A percentile compares a stretch with the other conserved stretches of the same genome.
phyloP scores from a whole-genome alignment of 306 rosid species.

The Quercus variabilis region DNA sequence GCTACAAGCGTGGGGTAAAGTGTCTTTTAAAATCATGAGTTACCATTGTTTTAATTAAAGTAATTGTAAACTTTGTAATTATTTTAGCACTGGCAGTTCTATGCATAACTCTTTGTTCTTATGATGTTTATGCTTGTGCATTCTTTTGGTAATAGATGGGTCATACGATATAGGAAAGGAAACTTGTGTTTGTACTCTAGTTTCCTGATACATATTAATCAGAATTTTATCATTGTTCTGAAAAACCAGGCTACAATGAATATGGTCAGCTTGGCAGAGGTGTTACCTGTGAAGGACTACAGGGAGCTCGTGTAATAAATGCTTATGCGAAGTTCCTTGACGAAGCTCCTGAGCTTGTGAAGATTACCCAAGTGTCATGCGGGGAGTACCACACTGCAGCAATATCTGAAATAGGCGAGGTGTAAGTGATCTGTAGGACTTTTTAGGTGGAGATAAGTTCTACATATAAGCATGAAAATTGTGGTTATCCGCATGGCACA shows the following conservation, averaged over 20 bases:
- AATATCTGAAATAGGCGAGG: conserved; percentile 87
- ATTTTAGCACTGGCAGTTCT: background rate
- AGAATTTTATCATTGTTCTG: conserved; percentile 42
- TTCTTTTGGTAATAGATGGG: conserved; percentile 2
- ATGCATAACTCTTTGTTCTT: background rate
- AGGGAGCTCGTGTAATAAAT: conserved; percentile 71
- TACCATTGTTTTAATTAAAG: background rate
- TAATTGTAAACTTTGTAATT: background rate
- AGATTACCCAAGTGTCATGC: conserved; percentile 86
- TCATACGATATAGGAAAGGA: conserved; percentile 17
- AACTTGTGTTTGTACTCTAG: conserved; percentile 18
- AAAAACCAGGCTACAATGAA: conserved; percentile 92
- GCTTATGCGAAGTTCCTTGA: conserved; percentile 88
- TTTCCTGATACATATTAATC: conserved; percentile 29
- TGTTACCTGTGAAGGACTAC: conserved; percentile 88
- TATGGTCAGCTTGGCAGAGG: conserved; percentile 98
- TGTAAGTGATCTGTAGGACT: conserved; percentile 83
- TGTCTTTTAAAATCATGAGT: conserved; percentile 14
- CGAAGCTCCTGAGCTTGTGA: conserved; percentile 91
- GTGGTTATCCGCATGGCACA: conserved; percentile 67
- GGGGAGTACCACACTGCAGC: conserved; percentile 99
- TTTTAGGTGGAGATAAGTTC: conserved; percentile 58
- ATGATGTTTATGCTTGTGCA: conserved; percentile 4
- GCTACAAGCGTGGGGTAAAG: conserved; percentile 92
- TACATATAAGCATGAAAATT: conserved; percentile 53